Conservation (phyloP, 177 flowering plant genomes). For the Viscum album region DNA sequence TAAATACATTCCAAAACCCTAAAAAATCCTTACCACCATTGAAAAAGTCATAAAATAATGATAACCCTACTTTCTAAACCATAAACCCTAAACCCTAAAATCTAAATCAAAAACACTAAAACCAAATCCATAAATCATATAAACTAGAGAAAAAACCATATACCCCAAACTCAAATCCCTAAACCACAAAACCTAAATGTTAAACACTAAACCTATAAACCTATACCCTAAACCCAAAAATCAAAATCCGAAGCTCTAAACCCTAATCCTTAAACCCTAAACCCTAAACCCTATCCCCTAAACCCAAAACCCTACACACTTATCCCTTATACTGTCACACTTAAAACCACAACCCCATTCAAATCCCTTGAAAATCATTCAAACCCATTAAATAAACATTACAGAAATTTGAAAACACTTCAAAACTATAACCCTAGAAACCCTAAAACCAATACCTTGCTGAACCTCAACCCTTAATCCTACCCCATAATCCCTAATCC, state of each 20-base stretch:
- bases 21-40: too few relatives aligned
- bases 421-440: background rate
- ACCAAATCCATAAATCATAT: background rate
- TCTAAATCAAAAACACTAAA: background rate
- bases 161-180: background rate
- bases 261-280: conserved; percentile 1
- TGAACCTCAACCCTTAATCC: background rate
- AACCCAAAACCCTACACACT: background rate
- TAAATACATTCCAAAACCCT: too few relatives aligned
- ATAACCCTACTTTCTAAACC: too few relatives aligned
- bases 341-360: background rate
- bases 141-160: background rate
- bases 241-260: background rate
- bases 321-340: background rate
- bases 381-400: background rate
- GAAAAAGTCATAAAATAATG: too few relatives aligned
- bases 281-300: background rate
- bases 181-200: background rate
- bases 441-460: background rate
- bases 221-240: background rate
- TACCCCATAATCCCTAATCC: background rate
- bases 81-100: background rate
- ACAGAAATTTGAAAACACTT: too few relatives aligned
- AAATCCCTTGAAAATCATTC: background rate
- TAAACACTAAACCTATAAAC: background rate